A percentile compares a stretch with the other conserved stretches of the same genome.
Conservation (phyloP, 225 moss, liverwort and hornwort species). For the Polytrichum formosum region DNA sequence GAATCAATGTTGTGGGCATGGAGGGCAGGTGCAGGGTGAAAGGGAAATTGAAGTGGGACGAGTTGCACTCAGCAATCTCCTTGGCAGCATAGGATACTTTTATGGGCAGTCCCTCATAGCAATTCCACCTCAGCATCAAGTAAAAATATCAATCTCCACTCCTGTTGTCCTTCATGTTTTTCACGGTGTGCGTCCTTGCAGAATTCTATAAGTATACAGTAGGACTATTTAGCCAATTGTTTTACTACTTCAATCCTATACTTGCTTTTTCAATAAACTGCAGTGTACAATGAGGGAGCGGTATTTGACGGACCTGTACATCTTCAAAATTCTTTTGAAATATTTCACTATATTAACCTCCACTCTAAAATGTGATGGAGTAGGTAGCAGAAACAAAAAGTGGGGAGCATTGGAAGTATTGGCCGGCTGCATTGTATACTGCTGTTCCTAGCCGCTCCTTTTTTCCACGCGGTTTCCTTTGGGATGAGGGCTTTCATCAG, state of each 20-base stretch:
- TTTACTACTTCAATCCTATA: too few relatives aligned
- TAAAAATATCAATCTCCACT: constrained; percentile 18
- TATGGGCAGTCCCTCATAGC: constrained; percentile 91
- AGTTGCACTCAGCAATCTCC: constrained; percentile 90
- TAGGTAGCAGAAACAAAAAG: constrained; percentile 43
- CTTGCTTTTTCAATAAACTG: too few relatives aligned
- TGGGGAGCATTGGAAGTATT: constrained; percentile 77
- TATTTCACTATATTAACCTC: too few relatives aligned
- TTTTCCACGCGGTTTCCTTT: constrained; percentile 95
- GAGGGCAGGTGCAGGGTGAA: constrained; percentile 54
- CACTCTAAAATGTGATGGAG: background rate
- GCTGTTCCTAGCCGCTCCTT: constrained; percentile 98
- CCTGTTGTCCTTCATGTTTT: background rate
- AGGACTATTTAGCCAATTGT: too few relatives aligned
- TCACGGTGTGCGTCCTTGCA: background rate
- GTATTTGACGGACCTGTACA: too few relatives aligned
- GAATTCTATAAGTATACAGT: background rate
- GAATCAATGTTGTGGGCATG: constrained; percentile 2
- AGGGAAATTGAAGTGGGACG: constrained; percentile 82
- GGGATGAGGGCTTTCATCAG: constrained; percentile 99
- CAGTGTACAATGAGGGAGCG: too few relatives aligned
- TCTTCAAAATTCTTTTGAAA: too few relatives aligned
- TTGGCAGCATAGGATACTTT: constrained; percentile 92
- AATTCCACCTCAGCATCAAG: constrained; percentile 65
- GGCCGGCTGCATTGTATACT: constrained; percentile 90